Evolutionary conservation across 2,329 filamentous ascomycete genomes (phyloP).

Genomic region (Aspergillus fumigatiaffinis): DNA sequence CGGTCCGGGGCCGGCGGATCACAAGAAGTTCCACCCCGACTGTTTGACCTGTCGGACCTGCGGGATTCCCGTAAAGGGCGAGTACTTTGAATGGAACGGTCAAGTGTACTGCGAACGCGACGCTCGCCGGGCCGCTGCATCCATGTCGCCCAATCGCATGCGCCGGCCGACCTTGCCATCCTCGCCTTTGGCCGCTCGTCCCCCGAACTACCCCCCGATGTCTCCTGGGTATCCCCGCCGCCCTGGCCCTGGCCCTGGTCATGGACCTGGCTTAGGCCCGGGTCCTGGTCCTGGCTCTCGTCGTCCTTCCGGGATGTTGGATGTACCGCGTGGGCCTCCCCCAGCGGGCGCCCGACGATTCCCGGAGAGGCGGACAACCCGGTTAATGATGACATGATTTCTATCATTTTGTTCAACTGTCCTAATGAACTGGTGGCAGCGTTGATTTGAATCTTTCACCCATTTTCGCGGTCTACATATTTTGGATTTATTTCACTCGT

Average conservation of each 20-base stretch:
- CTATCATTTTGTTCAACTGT: neutral
- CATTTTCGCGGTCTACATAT: neutral
- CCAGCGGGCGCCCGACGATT: conserved; percentile 37
- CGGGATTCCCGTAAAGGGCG: conserved; percentile 66
- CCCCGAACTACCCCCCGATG: conserved; percentile 19
- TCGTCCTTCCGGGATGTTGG: conserved; percentile 19
- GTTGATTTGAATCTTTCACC: neutral
- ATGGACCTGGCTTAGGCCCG: conserved; percentile 8
- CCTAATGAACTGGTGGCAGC: neutral
- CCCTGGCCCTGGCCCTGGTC: conserved; percentile 8
- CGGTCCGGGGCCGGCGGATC: conserved; percentile 27
- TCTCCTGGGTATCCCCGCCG: conserved; percentile 11
- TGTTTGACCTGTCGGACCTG: conserved; percentile 83
- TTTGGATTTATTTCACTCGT: neutral
- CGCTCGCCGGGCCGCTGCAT: conserved; percentile 57
- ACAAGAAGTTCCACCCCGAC: conserved; percentile 76
- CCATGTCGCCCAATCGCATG: conserved; percentile 33
- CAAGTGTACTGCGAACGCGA: conserved; percentile 82
- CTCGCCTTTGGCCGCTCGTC: conserved; percentile 30
- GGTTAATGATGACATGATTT: conserved; percentile 46
- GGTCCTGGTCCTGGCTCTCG: conserved; percentile 15
- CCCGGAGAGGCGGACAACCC: conserved; percentile 48
- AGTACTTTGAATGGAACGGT: conserved; percentile 86
- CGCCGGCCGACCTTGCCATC: conserved; percentile 32
- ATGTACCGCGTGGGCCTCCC: conserved; percentile 21